Base-by-base conservation (phyloP, 768 basidiomycete genomes). In the Terana coerulea region DNA sequence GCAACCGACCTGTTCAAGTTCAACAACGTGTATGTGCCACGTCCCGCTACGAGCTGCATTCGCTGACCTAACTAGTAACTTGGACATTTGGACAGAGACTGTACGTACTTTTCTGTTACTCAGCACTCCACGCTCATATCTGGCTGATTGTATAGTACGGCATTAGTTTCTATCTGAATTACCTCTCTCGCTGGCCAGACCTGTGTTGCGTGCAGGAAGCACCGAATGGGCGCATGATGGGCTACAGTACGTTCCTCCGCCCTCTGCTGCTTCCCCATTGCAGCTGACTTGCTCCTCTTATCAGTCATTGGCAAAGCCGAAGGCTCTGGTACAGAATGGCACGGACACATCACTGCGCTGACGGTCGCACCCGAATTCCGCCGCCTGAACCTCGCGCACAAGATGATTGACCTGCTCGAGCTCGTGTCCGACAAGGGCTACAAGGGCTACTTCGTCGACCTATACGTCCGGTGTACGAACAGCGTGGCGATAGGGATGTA, bases 31-130 rank as follows among this genome's bases (percentile, higher is more conserved):
- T 88, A 61, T 55, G 83, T 71, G 2, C 37, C 3, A 3, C 31
- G 8, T 22, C 17, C 33, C 34, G 15, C 25, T 24, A 11, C 10
- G 12, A 17, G 25, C 26, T 19, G 15, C 34, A 5, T 47, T 49
- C 22, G 37, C 49, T 54, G 30, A 63, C 34, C 11, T 26, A 45
- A 43, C 1, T 67, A 93, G 91, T 54, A 98, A 99, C 69, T 72
- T 95, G 63, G 95, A 98, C 67, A 75, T 94, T 39, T 98, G 92
- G 92, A 98, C 97, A 39, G 95, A 98, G 71, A 98, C 97, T 19
- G 95, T 93, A 60, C 63, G 84, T 5, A 36, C 24, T 11, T 14
- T n/a, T n/a, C n/a, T n/a, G n/a, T n/a, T n/a, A n/a, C n/a, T 34
- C 15, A 14, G 43, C 30, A 10, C 28, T 33, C 43, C 4, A 15